Evolutionary conservation across 2,329 filamentous ascomycete genomes (phyloP), one percentile per base, ranked within the genome.

Genomic region (Periconia sp.): DNA sequence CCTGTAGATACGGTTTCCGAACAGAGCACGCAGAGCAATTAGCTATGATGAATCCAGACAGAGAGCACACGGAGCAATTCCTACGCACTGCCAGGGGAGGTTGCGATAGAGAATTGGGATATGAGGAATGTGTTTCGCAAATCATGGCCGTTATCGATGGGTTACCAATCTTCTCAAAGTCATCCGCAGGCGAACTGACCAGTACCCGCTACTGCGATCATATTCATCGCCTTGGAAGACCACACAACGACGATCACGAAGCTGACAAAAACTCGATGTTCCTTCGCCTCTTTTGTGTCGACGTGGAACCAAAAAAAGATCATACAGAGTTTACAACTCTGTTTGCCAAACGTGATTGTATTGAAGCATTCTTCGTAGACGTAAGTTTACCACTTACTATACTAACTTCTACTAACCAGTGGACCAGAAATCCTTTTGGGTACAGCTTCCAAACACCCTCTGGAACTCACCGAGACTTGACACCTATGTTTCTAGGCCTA

Each of bases 1-100:
- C 56, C 19, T 47, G 56, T 18, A 15, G 17, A 5, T 47, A 57
- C 17, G 56, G 56, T 14, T 59, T 59, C 20, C 46, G 45, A 35
- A 59, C 56, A 1, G 17, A 27, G 9, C 23, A 27, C 14, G 49
- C 54, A 10, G 2, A 53, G 2, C 23, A 49, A 31, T 47, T 59
- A 2, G 45, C 23, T 8, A 11, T 41, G 3, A 23, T 49, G 31
- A 18, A 49, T 30, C 47, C 48, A 9, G 53, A 56, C 27, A 40
- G 17, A 18, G 33, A 54, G 19, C 45, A 59, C 41, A 45, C 48
- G 13, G 18, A 35, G 1, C 41, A 44, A n/a, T 53, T 58, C 41
- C 20, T 58, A 17, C 10, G 43, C 18, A 19, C 46, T 1, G 30
- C 50, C 2, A 35, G 53, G 15, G 47, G 53, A 40, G 41, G 33